Evolutionary conservation across 1,284 basidiomycete species (phyloP).

Genomic region (Trichosporon faecale): DNA sequence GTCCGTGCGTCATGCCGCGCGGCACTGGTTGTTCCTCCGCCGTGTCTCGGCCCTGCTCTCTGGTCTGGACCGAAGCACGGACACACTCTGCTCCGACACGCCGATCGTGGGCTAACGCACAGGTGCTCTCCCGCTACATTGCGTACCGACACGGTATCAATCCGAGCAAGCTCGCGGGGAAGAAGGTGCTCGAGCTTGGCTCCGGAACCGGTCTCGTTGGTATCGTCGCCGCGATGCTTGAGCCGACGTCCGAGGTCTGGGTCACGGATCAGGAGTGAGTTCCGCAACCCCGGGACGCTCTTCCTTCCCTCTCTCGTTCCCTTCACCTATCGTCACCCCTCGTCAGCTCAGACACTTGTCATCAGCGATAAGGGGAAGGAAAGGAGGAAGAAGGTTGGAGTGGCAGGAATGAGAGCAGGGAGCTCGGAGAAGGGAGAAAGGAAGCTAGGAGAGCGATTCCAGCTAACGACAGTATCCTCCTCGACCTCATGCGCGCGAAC

Average conservation of each 20-base stretch:
- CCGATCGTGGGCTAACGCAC: slow-evolving; percentile 6
- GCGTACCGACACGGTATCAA: slow-evolving; percentile 56
- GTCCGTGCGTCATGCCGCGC: background rate
- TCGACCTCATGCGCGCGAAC: slow-evolving; percentile 72
- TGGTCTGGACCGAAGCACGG: background rate
- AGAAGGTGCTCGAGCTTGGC: slow-evolving; percentile 74
- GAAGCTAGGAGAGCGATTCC: no score
- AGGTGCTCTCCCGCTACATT: slow-evolving; percentile 76
- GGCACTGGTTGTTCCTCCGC: no score
- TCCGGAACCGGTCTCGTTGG: slow-evolving; percentile 85
- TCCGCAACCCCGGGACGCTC: background rate
- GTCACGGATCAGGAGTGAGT: slow-evolving; percentile 87
- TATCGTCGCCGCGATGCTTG: slow-evolving; percentile 69
- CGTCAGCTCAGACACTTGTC: no score
- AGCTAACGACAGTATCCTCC: slow-evolving; percentile 59
- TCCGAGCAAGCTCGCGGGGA: slow-evolving; percentile 56
- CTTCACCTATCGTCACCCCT: no score
- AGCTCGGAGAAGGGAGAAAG: no score
- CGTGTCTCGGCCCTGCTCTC: background rate
- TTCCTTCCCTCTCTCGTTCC: no score
- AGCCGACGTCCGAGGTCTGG: slow-evolving; percentile 60
- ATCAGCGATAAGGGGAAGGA: no score
- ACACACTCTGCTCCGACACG: background rate
- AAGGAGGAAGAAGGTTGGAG: no score
- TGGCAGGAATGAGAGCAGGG: no score